These are phyloP conservation scores for Euphorbia tirucalli DNA, from an alignment of 345 rosid species.

Conservation along the genomic window DNA sequence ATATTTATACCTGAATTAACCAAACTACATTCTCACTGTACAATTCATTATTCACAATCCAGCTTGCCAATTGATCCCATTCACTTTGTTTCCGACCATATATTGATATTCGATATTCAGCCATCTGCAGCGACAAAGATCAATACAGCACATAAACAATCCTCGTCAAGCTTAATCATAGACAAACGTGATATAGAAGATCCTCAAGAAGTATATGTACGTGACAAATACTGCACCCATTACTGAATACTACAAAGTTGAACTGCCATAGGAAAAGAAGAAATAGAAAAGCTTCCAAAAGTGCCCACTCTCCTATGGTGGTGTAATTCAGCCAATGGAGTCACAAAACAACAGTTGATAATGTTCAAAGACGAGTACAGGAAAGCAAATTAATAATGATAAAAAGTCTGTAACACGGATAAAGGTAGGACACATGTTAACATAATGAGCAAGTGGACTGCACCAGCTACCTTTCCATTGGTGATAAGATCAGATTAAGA, in stretches of 20 bases:
- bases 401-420: neutral
- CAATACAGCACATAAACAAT: neutral
- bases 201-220: neutral
- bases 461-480: neutral
- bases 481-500: neutral
- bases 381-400: neutral
- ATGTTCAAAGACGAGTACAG: neutral
- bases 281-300: neutral
- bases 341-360: neutral
- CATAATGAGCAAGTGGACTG: neutral
- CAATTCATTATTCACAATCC: conserved; percentile 97
- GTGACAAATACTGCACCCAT: neutral
- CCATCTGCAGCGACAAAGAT: conserved; percentile 65
- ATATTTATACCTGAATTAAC: conserved; percentile 84
- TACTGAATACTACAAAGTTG: neutral
- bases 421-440: neutral
- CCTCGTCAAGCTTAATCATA: neutral
- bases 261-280: neutral
- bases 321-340: neutral
- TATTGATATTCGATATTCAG: conserved; percentile 95
- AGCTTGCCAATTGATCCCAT: conserved; percentile 99
- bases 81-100: conserved; percentile 98
- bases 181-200: neutral
- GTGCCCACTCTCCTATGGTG: neutral
- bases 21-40: conserved; percentile 98